Percentiles rank a stretch among this genome's conserved stretches.
These are phyloP conservation scores for Fomitiporia mediterranea DNA, from an alignment of 1,284 basidiomycete genomes.

Conservation along the genomic window DNA sequence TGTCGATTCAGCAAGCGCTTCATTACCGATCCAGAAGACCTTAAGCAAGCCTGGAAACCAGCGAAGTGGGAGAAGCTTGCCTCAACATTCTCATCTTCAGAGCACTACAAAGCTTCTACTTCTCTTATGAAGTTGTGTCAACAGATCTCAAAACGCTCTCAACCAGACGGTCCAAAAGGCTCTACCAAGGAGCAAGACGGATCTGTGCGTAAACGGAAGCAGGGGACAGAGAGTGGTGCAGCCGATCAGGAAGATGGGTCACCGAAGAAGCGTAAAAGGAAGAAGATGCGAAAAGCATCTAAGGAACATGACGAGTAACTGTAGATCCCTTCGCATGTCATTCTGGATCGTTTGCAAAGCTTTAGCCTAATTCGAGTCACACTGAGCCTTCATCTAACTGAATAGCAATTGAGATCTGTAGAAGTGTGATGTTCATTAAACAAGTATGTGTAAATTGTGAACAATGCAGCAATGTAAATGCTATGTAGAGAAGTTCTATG, in stretches of 20 bases:
- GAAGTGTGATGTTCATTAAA: too few relatives aligned
- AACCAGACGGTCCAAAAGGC: conserved; percentile 18
- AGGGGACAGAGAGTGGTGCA: conserved; percentile 26
- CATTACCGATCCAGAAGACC: conserved; percentile 25
- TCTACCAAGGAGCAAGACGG: not conserved
- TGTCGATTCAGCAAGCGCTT: conserved; percentile 60
- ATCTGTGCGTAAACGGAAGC: conserved; percentile 22
- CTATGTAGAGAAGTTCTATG: too few relatives aligned
- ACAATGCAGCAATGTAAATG: too few relatives aligned
- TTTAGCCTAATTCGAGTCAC: too few relatives aligned
- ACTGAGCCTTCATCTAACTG: too few relatives aligned
- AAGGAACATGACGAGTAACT: too few relatives aligned
- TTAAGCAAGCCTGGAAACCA: conserved; percentile 40
- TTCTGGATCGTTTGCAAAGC: too few relatives aligned
- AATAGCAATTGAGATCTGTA: too few relatives aligned
- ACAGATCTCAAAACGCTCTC: conserved; percentile 37
- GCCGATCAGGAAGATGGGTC: conserved; percentile 26
- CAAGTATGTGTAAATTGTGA: too few relatives aligned
- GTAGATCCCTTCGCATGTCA: too few relatives aligned
- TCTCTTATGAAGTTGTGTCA: conserved; percentile 44
- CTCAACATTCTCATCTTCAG: conserved; percentile 34
- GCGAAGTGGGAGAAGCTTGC: conserved; percentile 38
- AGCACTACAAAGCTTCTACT: conserved; percentile 42
- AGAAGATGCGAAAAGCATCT: conserved; percentile 44
- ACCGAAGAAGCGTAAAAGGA: conserved; percentile 45